Percentiles rank a stretch among this genome's conserved stretches.
phyloP scores from a whole-genome alignment of 257 asterid genomes.

The Coffea eugenioides region DNA sequence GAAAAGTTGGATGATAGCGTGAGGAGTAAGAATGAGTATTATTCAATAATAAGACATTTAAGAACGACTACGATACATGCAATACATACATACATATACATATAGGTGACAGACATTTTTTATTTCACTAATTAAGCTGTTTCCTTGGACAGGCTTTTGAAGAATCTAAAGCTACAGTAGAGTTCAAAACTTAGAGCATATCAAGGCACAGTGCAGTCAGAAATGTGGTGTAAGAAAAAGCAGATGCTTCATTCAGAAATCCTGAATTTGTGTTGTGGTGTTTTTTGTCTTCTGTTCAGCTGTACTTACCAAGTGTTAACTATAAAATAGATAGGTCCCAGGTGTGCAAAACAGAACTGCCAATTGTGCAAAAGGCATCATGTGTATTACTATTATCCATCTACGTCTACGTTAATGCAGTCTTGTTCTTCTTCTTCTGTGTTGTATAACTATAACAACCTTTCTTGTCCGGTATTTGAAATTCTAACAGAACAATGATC shows the following conservation, averaged over 20 bases:
- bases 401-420: not conserved
- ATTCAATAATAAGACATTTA: no score
- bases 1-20: no score
- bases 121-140: not conserved
- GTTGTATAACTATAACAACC: not conserved
- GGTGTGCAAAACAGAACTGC: no score
- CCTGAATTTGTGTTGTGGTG: not conserved
- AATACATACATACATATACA: no score
- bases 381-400: not conserved
- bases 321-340: not conserved
- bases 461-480: not conserved
- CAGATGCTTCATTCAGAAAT: constrained; percentile 13
- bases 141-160: constrained; percentile 50
- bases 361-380: no score
- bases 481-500: not conserved
- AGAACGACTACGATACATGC: no score
- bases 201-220: not conserved
- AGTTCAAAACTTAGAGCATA: not conserved
- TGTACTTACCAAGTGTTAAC: constrained; percentile 11
- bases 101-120: no score
- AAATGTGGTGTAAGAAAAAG: not conserved
- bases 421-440: not conserved
- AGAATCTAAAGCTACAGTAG: constrained; percentile 61
- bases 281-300: not conserved
- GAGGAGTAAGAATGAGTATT: no score